These are phyloP conservation scores for Metschnikowia cubensis DNA, from an alignment of 805 yeast genomes.

Conservation along the genomic window DNA sequence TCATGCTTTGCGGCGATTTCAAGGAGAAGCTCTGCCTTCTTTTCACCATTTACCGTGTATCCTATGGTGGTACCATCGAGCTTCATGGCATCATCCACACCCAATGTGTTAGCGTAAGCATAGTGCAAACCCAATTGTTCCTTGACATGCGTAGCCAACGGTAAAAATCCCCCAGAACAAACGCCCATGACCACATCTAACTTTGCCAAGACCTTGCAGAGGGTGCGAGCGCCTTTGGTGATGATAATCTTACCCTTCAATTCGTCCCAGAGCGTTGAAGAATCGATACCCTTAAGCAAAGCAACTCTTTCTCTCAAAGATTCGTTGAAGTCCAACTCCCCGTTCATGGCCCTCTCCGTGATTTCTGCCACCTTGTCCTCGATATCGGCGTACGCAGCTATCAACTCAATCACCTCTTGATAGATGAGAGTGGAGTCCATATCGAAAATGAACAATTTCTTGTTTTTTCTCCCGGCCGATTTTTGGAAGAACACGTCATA, in stretches of 20 bases:
- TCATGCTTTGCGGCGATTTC: slow-evolving; percentile 55
- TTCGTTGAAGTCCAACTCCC: slow-evolving; percentile 86
- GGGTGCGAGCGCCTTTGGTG: slow-evolving; percentile 82
- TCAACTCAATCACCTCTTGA: slow-evolving; percentile 94
- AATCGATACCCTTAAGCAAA: slow-evolving; percentile 77
- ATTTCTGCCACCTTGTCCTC: slow-evolving; percentile 83
- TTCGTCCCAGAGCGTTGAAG: slow-evolving; percentile 70
- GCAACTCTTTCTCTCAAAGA: slow-evolving; percentile 72
- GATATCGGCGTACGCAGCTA: slow-evolving; percentile 90
- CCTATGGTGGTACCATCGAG: slow-evolving; percentile 80
- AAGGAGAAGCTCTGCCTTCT: slow-evolving; percentile 69
- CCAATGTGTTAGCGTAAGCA: slow-evolving; percentile 78
- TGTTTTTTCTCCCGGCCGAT: slow-evolving; percentile 23
- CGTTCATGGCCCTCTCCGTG: slow-evolving; percentile 95
- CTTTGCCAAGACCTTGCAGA: slow-evolving; percentile 57
- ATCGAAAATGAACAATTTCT: slow-evolving; percentile 79
- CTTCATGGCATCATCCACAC: slow-evolving; percentile 39
- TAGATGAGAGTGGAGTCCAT: slow-evolving; percentile 97
- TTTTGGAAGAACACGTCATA: slow-evolving; percentile 35
- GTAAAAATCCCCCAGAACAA: slow-evolving; percentile 91
- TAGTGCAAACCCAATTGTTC: slow-evolving; percentile 68
- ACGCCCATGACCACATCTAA: slow-evolving; percentile 75
- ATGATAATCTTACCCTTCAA: slow-evolving; percentile 63
- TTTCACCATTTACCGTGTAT: slow-evolving; percentile 78
- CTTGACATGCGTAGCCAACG: slow-evolving; percentile 76